A percentile compares a stretch with the other conserved stretches of the same genome.
Evolutionary conservation across 306 rosid species (phyloP).

Genomic region (Acmispon strigosus): DNA sequence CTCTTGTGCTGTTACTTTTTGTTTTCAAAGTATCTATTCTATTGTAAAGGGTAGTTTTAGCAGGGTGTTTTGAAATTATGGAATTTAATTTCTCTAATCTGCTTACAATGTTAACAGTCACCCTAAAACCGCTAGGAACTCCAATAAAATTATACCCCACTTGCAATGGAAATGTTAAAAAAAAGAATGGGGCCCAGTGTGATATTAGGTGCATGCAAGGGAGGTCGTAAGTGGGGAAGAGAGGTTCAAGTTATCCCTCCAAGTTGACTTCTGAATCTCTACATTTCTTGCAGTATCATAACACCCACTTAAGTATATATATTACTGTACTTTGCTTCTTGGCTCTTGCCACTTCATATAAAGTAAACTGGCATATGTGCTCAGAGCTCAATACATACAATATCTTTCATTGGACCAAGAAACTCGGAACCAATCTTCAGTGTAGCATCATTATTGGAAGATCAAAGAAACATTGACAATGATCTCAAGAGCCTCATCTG

Average conservation of each 20-base stretch:
- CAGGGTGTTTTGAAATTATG: neutral
- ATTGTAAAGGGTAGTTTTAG: neutral
- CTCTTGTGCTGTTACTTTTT: neutral
- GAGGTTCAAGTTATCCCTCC: neutral
- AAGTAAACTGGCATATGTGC: neutral
- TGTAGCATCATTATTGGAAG: neutral
- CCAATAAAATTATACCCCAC: conserved; percentile 5
- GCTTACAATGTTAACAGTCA: too few relatives aligned
- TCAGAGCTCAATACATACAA: neutral
- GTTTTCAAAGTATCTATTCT: too few relatives aligned
- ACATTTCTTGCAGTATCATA: neutral
- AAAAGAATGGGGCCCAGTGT: conserved; percentile 12
- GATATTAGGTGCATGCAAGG: conserved; percentile 45
- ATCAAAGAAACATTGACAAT: conserved; percentile 1
- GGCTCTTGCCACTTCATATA: neutral
- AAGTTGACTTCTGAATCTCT: conserved; percentile 47
- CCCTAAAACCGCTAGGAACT: neutral
- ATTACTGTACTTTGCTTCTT: neutral
- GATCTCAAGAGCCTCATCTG: conserved; percentile 32
- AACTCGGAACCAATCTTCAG: neutral
- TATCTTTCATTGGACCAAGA: neutral
- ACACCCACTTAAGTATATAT: neutral
- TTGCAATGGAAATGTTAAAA: neutral
- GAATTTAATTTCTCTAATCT: neutral
- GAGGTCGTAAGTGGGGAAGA: conserved; percentile 73